Percentiles rank a stretch among this genome's conserved stretches.
These are phyloP conservation scores for Verbena officinalis DNA, from an alignment of 257 asterid species.

Conservation along the genomic window DNA sequence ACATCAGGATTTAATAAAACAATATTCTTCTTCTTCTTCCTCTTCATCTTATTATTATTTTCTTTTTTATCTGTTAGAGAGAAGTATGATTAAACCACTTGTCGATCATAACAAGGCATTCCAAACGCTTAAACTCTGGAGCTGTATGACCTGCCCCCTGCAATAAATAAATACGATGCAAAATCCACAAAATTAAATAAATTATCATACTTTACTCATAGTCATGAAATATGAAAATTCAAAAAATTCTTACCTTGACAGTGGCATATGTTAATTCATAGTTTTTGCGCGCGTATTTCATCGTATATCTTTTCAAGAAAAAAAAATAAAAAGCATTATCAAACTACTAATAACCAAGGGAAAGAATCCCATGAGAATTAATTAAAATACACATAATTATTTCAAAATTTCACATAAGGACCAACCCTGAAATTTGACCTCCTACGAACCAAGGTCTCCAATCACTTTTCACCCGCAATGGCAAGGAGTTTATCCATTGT, in stretches of 20 bases:
- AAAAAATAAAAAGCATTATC: neutral
- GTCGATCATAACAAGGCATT: slow-evolving; percentile 24
- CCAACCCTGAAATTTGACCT: slow-evolving; percentile 37
- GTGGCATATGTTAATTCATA: slow-evolving; percentile 43
- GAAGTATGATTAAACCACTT: slow-evolving; percentile 24
- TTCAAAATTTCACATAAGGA: neutral
- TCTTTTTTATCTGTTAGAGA: too few relatives aligned
- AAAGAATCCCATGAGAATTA: too few relatives aligned
- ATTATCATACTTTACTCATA: too few relatives aligned
- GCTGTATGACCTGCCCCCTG: slow-evolving; percentile 41
- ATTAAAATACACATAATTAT: too few relatives aligned
- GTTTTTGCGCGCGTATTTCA: slow-evolving; percentile 13
- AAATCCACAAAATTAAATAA: neutral
- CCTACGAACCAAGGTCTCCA: slow-evolving; percentile 36
- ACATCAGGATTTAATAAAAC: too few relatives aligned
- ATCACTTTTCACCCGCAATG: slow-evolving; percentile 22
- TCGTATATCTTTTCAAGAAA: slow-evolving; percentile 25
- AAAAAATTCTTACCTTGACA: slow-evolving; percentile 34
- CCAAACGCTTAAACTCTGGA: slow-evolving; percentile 23
- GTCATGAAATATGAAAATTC: neutral
- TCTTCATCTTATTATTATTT: too few relatives aligned
- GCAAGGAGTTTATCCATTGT: slow-evolving; percentile 34
- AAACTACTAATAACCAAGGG: neutral
- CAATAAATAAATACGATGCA: neutral
- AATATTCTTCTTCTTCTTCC: too few relatives aligned